phyloP scores from a whole-genome alignment of 495 filamentous ascomycete genomes.

The Rhizodiscina lignyota region DNA sequence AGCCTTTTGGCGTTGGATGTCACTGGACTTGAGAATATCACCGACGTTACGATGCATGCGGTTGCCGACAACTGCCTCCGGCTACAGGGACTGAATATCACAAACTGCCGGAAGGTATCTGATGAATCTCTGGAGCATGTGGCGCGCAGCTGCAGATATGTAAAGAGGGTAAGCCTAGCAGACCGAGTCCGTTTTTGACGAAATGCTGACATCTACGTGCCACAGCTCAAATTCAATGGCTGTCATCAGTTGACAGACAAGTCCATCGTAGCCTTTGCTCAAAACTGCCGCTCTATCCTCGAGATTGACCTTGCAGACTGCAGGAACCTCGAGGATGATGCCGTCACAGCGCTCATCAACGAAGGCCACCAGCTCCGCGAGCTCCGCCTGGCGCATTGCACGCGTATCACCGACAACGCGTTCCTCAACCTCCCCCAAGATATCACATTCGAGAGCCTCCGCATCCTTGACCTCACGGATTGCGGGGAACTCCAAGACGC shows the following conservation, averaged over 20 bases:
- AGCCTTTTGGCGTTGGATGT: slow-evolving; percentile 85
- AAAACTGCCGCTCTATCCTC: slow-evolving; percentile 75
- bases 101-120: slow-evolving; percentile 66
- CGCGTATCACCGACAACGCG: slow-evolving; percentile 63
- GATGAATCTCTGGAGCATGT: slow-evolving; percentile 73
- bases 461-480: slow-evolving; percentile 86
- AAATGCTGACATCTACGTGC: slow-evolving; percentile 1
- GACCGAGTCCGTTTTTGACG: neutral
- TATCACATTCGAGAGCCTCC: slow-evolving; percentile 62
- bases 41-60: slow-evolving; percentile 64
- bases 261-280: slow-evolving; percentile 70
- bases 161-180: slow-evolving; percentile 59
- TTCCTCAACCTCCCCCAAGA: slow-evolving; percentile 66
- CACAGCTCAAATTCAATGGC: slow-evolving; percentile 83
- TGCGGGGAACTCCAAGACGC: slow-evolving; percentile 70
- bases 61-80: slow-evolving; percentile 66
- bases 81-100: slow-evolving; percentile 88
- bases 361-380: slow-evolving; percentile 72
- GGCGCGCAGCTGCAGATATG: slow-evolving; percentile 63
- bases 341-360: slow-evolving; percentile 60
- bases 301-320: slow-evolving; percentile 94
- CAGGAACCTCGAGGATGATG: slow-evolving; percentile 56
- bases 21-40: slow-evolving; percentile 61
- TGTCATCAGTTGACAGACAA: slow-evolving; percentile 62
- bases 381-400: slow-evolving; percentile 70